Evolutionary conservation across 2,329 filamentous ascomycete species (phyloP).

Genomic region (Penicillium italicum): DNA sequence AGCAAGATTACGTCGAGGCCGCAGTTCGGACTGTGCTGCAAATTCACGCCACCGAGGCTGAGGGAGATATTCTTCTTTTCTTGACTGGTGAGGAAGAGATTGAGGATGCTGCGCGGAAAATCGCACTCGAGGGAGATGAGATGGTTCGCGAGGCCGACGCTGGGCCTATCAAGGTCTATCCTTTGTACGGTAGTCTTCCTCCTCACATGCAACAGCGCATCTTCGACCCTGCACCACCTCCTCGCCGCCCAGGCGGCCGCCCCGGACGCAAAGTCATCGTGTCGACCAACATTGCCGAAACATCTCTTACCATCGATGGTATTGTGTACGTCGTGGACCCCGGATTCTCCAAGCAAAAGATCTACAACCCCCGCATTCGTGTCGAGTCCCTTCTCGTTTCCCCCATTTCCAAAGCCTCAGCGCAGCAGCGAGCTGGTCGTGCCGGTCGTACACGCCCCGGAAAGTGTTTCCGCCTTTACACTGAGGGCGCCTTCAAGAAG

Average conservation of each 20-base stretch:
- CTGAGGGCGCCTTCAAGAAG: constrained; percentile 92
- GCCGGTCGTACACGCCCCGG: constrained; percentile 96
- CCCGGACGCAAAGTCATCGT: constrained; percentile 93
- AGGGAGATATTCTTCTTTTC: constrained; percentile 92
- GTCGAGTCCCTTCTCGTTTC: constrained; percentile 97
- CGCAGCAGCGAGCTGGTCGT: constrained; percentile 96
- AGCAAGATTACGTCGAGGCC: constrained; percentile 94
- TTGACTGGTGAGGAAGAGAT: constrained; percentile 98
- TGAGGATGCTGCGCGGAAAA: constrained; percentile 91
- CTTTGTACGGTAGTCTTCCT: constrained; percentile 88
- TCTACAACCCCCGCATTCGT: constrained; percentile 94
- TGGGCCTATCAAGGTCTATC: constrained; percentile 84
- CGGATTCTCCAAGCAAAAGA: constrained; percentile 98
- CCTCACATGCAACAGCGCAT: constrained; percentile 92
- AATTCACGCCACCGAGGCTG: constrained; percentile 87
- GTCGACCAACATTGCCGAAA: constrained; percentile 97
- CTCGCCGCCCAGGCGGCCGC: constrained; percentile 69
- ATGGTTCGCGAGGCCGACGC: constrained; percentile 87
- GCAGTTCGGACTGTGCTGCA: constrained; percentile 91
- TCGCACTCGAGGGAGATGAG: constrained; percentile 84
- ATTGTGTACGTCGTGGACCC: constrained; percentile 99
- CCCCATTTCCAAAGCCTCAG: constrained; percentile 95
- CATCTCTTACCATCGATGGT: constrained; percentile 93
- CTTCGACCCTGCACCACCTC: constrained; percentile 79
- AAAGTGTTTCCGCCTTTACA: constrained; percentile 97